Base-by-base conservation (phyloP, 257 asterid species). In the Rhazya stricta region DNA sequence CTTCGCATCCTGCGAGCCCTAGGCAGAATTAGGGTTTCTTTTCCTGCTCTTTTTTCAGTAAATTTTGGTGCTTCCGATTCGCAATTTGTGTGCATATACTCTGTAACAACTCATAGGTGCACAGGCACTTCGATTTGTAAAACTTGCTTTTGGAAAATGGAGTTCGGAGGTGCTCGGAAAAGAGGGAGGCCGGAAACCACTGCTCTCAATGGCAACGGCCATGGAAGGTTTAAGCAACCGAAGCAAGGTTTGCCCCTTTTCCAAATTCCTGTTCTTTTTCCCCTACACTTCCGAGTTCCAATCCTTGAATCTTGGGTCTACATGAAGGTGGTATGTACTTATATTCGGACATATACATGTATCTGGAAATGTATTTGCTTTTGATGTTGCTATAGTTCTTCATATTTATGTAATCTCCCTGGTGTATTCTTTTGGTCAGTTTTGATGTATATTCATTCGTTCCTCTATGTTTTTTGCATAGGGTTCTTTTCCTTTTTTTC, bases 181-280 rank as follows among this genome's bases (percentile, higher is more conserved):
- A 86, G 94, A 77, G 84, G 84, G n/a, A 81, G 88, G 73, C 75
- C 76, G 11, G 91, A 89, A 7, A 16, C 32, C 9, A 89, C 80
- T 57, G 80, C 89, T 36, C 29, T 78, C 73, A 88, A 90, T 74
- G 92, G 90, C 72, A 86, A 85, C 81, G 94, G 91, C 48, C 78
- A 81, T n/a, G 73, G 60, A 53, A 71, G 60, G 63, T 50, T 79
- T 68, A 90, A 90, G 90, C 89, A 83, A 80, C 79, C 85, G 32
- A 88, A 84, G 78, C 85, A 73, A 90, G 96, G 96, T 89, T 18
- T 50, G 53, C 34, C 18, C 27, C 48, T 21, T 32, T 76, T 42
- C 39, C 63, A 51, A 32, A 3, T 10, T 69, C 21, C 23, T 37
- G 42, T 34, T 30, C 74, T 39, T 63, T 43, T 13, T 1, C 13